Evolutionary conservation across 2,329 filamentous ascomycete species (phyloP).

Genomic region (Aureobasidium sp.): DNA sequence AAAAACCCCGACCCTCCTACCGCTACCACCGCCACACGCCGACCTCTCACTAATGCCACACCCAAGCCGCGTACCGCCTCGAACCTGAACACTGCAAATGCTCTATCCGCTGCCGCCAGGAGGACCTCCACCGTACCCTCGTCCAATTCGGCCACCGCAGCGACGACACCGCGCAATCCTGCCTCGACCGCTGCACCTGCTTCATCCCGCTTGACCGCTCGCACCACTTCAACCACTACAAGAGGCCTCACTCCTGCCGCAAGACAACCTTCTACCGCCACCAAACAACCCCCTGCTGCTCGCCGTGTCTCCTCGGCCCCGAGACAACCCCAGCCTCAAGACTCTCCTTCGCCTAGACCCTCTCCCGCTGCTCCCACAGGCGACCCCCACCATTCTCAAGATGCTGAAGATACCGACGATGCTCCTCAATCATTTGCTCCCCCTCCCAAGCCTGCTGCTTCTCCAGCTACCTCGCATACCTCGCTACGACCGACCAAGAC

Average conservation of each 20-base stretch:
- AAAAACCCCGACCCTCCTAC: slow-evolving; percentile 19
- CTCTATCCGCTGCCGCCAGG: slow-evolving; percentile 28
- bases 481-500: slow-evolving; percentile 26
- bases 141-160: slow-evolving; percentile 26
- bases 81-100: slow-evolving; percentile 35
- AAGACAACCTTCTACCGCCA: background rate
- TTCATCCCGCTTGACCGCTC: slow-evolving; percentile 27
- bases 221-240: slow-evolving; percentile 22
- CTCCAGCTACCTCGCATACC: slow-evolving; percentile 17
- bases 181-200: background rate
- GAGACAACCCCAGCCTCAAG: background rate
- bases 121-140: slow-evolving; percentile 23
- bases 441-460: slow-evolving; percentile 24
- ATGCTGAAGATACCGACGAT: background rate
- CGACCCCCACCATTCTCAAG: background rate
- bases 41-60: slow-evolving; percentile 24
- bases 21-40: slow-evolving; percentile 28
- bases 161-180: slow-evolving; percentile 46
- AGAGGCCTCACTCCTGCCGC: background rate
- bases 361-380: background rate
- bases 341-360: background rate
- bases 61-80: slow-evolving; percentile 43
- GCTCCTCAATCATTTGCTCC: slow-evolving; percentile 14
- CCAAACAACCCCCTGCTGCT: background rate
- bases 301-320: background rate